These are phyloP conservation scores for Nemania diffusa DNA, from an alignment of 2,329 filamentous ascomycete genomes.

Conservation along the genomic window DNA sequence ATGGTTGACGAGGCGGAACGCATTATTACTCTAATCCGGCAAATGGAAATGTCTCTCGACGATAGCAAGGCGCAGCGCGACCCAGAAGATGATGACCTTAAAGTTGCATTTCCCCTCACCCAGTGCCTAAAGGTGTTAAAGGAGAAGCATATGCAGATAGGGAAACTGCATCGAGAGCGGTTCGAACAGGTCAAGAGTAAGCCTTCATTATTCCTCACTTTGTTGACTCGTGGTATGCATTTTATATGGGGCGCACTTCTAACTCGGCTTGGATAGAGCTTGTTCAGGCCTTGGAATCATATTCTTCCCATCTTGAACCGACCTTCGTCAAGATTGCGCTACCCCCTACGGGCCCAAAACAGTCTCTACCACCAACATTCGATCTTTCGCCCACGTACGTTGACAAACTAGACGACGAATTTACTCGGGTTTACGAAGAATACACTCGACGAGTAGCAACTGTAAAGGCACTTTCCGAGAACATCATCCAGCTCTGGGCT, in stretches of 20 bases:
- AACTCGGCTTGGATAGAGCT: conserved; percentile 70
- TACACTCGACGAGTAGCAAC: conserved; percentile 84
- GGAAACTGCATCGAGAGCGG: conserved; percentile 86
- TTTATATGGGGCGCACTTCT: conserved; percentile 11
- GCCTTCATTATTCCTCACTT: conserved; percentile 48
- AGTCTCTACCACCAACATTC: conserved; percentile 82
- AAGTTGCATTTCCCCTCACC: conserved; percentile 84
- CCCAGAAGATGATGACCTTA: conserved; percentile 72
- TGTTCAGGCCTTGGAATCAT: conserved; percentile 91
- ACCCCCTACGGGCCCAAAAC: conserved; percentile 81
- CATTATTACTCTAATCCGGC: conserved; percentile 85
- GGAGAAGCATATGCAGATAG: conserved; percentile 85
- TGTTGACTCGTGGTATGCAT: neutral
- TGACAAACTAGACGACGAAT: conserved; percentile 86
- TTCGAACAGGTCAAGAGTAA: conserved; percentile 95
- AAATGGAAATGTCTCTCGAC: conserved; percentile 92
- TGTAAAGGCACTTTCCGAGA: conserved; percentile 79
- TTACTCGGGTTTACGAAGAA: conserved; percentile 95
- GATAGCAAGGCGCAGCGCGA: conserved; percentile 74
- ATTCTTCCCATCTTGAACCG: conserved; percentile 92
- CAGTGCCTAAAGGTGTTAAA: conserved; percentile 82
- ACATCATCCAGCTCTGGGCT: conserved; percentile 94
- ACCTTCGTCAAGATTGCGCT: conserved; percentile 87
- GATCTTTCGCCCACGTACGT: conserved; percentile 94
- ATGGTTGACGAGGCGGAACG: conserved; percentile 90